Conservation (phyloP, 1,284 basidiomycete species). For the Pseudomicrostroma phylloplanum region DNA sequence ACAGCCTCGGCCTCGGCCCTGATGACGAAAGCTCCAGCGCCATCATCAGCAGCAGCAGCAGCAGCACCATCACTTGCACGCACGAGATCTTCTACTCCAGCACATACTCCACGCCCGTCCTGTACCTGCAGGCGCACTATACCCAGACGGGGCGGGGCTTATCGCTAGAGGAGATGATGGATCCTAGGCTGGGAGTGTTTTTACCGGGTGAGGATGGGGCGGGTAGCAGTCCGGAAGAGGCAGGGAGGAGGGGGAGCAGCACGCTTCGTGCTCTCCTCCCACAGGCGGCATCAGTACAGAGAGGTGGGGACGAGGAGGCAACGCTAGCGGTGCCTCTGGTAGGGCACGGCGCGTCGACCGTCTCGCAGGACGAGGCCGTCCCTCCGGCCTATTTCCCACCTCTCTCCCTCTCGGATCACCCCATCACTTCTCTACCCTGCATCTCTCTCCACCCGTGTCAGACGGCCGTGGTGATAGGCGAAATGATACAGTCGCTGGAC, state of each 20-base stretch:
- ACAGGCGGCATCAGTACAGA: background rate
- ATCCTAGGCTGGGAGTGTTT: background rate
- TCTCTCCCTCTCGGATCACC: background rate
- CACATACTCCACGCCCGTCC: background rate
- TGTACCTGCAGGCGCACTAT: background rate
- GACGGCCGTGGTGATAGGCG: background rate
- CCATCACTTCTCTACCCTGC: background rate
- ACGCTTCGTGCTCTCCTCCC: background rate
- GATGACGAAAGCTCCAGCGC: too few relatives aligned
- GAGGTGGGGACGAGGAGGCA: background rate
- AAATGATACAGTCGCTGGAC: background rate
- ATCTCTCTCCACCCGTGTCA: background rate
- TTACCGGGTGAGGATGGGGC: too few relatives aligned
- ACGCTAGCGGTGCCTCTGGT: background rate
- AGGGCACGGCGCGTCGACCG: background rate
- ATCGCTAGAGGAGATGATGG: background rate
- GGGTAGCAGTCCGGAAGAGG: too few relatives aligned
- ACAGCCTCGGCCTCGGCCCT: too few relatives aligned
- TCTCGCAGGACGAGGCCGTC: background rate
- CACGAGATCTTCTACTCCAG: background rate
- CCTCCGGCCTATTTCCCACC: background rate
- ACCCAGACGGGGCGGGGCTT: background rate
- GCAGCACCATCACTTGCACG: background rate
- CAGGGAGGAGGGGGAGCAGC: too few relatives aligned
- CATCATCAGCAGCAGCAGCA: background rate